Evolutionary conservation across 1,284 basidiomycete species (phyloP), one percentile per base, ranked within the genome.

Genomic region (Tausonia pullulans): DNA sequence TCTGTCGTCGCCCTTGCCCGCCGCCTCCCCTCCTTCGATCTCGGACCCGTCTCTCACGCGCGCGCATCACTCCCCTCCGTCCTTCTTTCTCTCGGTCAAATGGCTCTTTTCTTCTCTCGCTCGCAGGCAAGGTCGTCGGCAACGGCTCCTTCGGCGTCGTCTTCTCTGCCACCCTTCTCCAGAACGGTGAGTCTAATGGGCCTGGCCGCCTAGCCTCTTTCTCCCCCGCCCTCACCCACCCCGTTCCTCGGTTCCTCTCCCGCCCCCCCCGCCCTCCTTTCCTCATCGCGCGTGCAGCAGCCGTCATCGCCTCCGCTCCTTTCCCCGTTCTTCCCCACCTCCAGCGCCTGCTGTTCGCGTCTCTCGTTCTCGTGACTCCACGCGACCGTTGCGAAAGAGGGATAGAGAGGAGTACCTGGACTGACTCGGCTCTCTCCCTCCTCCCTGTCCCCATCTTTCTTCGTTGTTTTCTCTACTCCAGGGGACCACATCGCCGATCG

Each of bases 71-170:
- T 27, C 27, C 27, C 27, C 27, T 27, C 27, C 27, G 27, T 27
- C 27, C 27, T 27, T 27, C 27, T 27, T 27, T 27, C 27, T 27
- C 27, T 27, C 27, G 27, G 27, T 27, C 27, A 27, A 27, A 27
- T 27, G 27, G 27, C 27, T 27, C 27, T 27, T 27, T 27, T 27
- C 27, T 27, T 27, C 27, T 27, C 27, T 27, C 27, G 27, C 27
- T 27, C 27, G 27, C 27, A 27, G 90, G 27, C 83, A 98, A 96
- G 79, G 90, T 98, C 74, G 89, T 95, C 74, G 95, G 96, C 66
- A 98, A 98, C 75, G 96, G 95, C 75, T 93, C 90, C 67, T 98
- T 98, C 74, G 96, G 95, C 72, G 93, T 98, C 75, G 95, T 98
- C 69, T 98, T 96, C 78, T 90, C 79, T 62, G 81, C 81, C 40